Conservation (phyloP, 805 yeast genomes). For the Candida sonorensis region DNA sequence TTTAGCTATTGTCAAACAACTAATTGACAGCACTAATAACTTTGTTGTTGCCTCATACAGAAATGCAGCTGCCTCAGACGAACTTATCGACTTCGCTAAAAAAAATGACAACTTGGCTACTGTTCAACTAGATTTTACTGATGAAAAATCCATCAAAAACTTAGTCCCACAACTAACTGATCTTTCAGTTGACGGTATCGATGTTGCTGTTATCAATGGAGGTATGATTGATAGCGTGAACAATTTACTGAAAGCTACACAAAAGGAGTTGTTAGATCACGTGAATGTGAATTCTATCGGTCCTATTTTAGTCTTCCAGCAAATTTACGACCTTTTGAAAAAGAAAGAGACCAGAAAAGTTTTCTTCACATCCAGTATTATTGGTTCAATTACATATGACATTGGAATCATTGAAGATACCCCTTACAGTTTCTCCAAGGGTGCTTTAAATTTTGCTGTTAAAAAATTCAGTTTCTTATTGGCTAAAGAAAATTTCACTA, state of each 20-base stretch:
- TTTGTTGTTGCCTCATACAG: slow-evolving; percentile 1
- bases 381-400: too few species aligned
- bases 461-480: slow-evolving; percentile 23
- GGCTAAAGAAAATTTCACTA: slow-evolving; percentile 19
- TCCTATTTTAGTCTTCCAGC: slow-evolving; percentile 3
- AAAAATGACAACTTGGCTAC: slow-evolving; percentile 1
- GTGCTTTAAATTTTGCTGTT: slow-evolving; percentile 29
- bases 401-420: background rate
- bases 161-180: slow-evolving; percentile 1
- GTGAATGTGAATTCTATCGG: slow-evolving; percentile 1
- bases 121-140: slow-evolving; percentile 4
- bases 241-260: background rate
- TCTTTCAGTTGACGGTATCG: slow-evolving; percentile 3
- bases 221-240: slow-evolving; percentile 1
- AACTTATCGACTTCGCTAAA: background rate
- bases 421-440: slow-evolving; percentile 17
- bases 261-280: background rate
- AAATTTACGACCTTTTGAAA: slow-evolving; percentile 1
- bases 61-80: background rate
- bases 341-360: slow-evolving; percentile 2
- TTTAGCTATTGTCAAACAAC: background rate
- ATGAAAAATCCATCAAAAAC: slow-evolving; percentile 3
- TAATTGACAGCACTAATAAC: background rate
- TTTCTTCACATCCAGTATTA: slow-evolving; percentile 1
- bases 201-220: slow-evolving; percentile 5